These are phyloP conservation scores for Tetrahymena thermophila DNA, from an alignment of 73 alveolate genomes.

Conservation along the genomic window DNA sequence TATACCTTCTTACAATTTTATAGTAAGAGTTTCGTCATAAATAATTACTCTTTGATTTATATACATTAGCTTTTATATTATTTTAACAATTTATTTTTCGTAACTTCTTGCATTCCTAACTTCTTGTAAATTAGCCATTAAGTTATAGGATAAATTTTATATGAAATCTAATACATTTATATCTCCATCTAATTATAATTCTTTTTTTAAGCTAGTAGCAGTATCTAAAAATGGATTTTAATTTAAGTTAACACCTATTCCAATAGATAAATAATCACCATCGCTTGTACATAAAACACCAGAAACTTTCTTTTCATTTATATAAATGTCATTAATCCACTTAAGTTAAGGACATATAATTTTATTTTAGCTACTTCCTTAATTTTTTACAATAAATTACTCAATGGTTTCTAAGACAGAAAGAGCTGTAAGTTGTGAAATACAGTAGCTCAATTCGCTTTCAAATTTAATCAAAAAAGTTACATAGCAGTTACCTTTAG, in stretches of 20 bases:
- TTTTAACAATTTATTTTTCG: neutral
- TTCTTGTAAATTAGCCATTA: neutral
- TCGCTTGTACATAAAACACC: neutral
- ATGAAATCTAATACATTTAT: neutral
- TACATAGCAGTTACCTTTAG: neutral
- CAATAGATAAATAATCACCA: neutral
- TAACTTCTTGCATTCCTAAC: neutral
- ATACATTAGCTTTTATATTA: neutral
- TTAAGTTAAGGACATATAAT: neutral
- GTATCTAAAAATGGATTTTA: neutral
- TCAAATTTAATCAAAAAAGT: neutral
- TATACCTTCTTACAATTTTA: neutral
- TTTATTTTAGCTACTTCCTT: neutral
- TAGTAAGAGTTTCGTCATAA: neutral
- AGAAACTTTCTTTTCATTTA: neutral
- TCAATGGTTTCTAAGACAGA: neutral
- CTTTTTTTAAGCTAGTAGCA: neutral
- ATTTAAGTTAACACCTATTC: neutral
- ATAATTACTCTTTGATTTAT: neutral
- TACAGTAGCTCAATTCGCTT: neutral
- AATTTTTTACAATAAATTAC: neutral
- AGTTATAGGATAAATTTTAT: neutral
- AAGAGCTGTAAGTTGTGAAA: neutral
- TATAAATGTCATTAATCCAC: neutral
- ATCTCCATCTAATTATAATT: neutral